Conservation (phyloP, 257 asterid genomes). For the Pogostemon cablin region DNA sequence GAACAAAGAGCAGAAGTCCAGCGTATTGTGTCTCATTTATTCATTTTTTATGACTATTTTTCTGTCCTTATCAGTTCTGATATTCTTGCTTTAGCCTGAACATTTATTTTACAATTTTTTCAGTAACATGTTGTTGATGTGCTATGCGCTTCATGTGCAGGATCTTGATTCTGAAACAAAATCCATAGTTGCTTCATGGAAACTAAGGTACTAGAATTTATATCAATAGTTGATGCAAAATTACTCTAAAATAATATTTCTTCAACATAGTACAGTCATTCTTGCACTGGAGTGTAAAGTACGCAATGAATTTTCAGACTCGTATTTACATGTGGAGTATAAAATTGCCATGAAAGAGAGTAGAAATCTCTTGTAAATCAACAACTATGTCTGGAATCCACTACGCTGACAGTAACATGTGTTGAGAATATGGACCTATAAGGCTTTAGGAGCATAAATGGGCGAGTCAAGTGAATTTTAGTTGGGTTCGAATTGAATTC, state of each 20-base stretch:
- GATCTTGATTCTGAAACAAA: slow-evolving; percentile 41
- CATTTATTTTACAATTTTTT: not conserved
- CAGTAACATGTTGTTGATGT: not conserved
- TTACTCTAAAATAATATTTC: not conserved
- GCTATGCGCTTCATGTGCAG: slow-evolving; percentile 44
- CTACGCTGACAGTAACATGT: too few species aligned
- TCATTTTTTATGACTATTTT: not conserved
- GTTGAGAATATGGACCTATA: too few species aligned
- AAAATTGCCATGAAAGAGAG: too few species aligned
- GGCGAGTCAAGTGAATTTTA: too few species aligned
- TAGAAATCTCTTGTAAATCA: too few species aligned
- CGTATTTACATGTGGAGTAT: too few species aligned
- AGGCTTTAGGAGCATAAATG: too few species aligned
- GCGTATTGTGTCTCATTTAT: too few species aligned
- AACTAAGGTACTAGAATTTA: slow-evolving; percentile 54
- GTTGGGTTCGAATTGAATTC: too few species aligned
- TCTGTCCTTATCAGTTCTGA: not conserved
- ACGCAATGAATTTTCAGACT: not conserved
- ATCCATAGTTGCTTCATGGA: slow-evolving; percentile 71
- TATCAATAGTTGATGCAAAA: not conserved
- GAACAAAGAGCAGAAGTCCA: not conserved
- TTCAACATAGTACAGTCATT: not conserved
- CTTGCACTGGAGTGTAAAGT: not conserved
- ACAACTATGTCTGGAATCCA: too few species aligned
- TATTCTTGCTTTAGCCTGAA: not conserved